A percentile compares a stretch with the other conserved stretches of the same genome.
Conservation (phyloP, 139 green algal genomes). For the Nannochloris sp. region DNA sequence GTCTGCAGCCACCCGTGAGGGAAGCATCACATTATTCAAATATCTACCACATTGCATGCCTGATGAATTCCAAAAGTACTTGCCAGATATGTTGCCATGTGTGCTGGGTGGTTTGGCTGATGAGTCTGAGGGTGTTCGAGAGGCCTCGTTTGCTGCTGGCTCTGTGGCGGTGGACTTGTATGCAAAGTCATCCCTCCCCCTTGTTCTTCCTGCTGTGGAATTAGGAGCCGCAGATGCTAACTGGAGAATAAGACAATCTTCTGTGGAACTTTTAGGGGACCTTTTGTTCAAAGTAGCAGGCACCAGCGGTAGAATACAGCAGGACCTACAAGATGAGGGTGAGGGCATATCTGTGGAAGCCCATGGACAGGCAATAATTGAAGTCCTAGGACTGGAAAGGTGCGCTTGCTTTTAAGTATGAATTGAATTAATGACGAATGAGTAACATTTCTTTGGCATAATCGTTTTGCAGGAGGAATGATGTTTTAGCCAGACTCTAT, state of each 20-base stretch:
- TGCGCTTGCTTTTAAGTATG: conserved; percentile 2
- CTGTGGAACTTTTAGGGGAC: conserved; percentile 88
- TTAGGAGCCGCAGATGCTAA: conserved; percentile 71
- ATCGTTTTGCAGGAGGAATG: conserved; percentile 36
- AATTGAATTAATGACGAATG: background rate
- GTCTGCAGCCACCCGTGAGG: conserved; percentile 64
- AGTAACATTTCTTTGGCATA: background rate
- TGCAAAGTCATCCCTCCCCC: conserved; percentile 49
- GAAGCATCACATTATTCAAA: conserved; percentile 81
- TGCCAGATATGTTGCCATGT: conserved; percentile 54
- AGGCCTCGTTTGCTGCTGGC: conserved; percentile 74
- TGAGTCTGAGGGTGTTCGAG: conserved; percentile 85
- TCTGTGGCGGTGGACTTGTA: conserved; percentile 75
- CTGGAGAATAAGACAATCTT: conserved; percentile 93
- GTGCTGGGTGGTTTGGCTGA: conserved; percentile 91
- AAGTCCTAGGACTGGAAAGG: conserved; percentile 56
- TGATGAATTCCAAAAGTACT: conserved; percentile 10
- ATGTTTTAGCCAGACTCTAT: conserved; percentile 82
- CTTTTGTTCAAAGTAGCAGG: conserved; percentile 95
- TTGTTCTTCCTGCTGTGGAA: conserved; percentile 91
- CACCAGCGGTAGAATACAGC: conserved; percentile 73
- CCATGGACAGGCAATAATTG: conserved; percentile 71
- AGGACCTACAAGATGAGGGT: conserved; percentile 82
- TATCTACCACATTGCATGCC: conserved; percentile 33
- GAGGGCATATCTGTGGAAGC: conserved; percentile 80